Percentiles rank a stretch among this genome's conserved stretches.
Conservation (phyloP, 108 stramenopile genomes). For the Pseudonitzschia pungens region DNA sequence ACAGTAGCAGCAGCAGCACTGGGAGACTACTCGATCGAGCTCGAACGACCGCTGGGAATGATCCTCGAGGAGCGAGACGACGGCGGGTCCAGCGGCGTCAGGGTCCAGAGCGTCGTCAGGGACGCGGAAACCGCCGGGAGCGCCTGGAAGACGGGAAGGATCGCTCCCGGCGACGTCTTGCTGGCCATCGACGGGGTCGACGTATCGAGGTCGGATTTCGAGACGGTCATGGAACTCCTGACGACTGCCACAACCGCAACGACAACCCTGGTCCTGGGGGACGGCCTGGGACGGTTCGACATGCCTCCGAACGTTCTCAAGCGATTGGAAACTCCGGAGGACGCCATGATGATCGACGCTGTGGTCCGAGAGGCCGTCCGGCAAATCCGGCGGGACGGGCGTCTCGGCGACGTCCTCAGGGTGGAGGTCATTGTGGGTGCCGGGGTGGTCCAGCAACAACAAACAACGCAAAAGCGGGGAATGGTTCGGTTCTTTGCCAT, state of each 20-base stretch:
- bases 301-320: conserved; percentile 40
- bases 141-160: conserved; percentile 18
- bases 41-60: conserved; percentile 39
- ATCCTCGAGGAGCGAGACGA: conserved; percentile 34
- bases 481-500: conserved; percentile 47
- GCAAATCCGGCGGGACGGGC: conserved; percentile 21
- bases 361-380: conserved; percentile 39
- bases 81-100: conserved; percentile 23
- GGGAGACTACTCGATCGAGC: conserved; percentile 35
- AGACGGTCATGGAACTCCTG: conserved; percentile 39
- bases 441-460: conserved; percentile 11
- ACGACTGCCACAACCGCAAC: background rate
- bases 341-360: conserved; percentile 32
- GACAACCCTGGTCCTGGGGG: conserved; percentile 17
- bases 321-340: conserved; percentile 22
- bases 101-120: conserved; percentile 17
- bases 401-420: conserved; percentile 34
- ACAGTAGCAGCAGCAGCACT: background rate
- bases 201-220: conserved; percentile 31
- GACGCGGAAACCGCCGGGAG: conserved; percentile 12
- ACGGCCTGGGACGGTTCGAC: conserved; percentile 37
- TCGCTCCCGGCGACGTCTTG: conserved; percentile 33
- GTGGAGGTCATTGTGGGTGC: conserved; percentile 41
- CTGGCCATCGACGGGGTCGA: conserved; percentile 19
- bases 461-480: conserved; percentile 6